Evolutionary conservation across 345 rosid genomes (phyloP), one percentile per base, ranked within the genome.

Genomic region (Dipteronia sinensis): DNA sequence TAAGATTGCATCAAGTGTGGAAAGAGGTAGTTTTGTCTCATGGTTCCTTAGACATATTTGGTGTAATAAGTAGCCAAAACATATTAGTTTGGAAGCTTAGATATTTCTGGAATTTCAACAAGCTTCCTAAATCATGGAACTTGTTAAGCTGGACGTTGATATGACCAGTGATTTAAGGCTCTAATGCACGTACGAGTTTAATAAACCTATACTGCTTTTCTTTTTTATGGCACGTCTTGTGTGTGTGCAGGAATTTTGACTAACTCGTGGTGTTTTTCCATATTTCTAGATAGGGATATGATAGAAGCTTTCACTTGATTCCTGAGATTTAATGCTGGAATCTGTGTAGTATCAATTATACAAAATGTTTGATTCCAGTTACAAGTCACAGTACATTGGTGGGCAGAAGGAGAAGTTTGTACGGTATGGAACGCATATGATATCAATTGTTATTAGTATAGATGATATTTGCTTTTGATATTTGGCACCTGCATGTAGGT

Each of bases 381-480:
- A 86, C 88, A 94, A 92, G 84, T 92, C 97, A 75, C 95, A 89
- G 77, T 87, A 80, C 76, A 92, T 88, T 40, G 94, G 89, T 72
- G 98, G 94, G 72, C 90, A 90, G 61, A 89, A 80, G 77, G 95
- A 92, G 80, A 88, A 92, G 73, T 92, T 92, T 67, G 92, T 94
- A 27, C 90, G 98, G 95, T 90, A 82, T 59, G 74, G 42, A 40
- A 46, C 44, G n/a, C 20, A 63, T 40, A 61, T 10, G 58, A 67
- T 69, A 53, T 40, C 31, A 19, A 25, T 1, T 42, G 46, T 42
- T 58, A 56, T 17, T 22, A 0, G 20, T 38, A 19, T 31, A 46
- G 23, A 58, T 31, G 65, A 19, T 20, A 49, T 47, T 23, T 20
- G 7, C 27, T 65, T 34, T 27, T 27, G 59, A 65, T 55, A 38